A percentile compares a stretch with the other conserved stretches of the same genome.
These are phyloP conservation scores for Xylariomycetidae sp. DNA, from an alignment of 2,329 filamentous ascomycete species.

Conservation along the genomic window DNA sequence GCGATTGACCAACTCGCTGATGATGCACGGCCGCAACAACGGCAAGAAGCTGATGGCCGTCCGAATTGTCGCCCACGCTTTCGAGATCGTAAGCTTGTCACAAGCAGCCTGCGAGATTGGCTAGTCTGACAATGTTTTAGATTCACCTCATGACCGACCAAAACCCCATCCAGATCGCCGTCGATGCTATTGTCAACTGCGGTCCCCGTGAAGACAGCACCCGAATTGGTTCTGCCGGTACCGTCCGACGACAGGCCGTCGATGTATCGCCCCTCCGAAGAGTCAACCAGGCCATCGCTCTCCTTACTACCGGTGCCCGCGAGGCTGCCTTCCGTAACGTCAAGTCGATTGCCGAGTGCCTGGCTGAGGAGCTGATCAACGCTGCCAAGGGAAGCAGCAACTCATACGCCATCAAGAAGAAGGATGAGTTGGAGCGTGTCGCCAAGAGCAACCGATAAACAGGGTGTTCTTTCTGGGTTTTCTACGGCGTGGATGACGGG, in stretches of 20 bases:
- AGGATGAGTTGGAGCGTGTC: slow-evolving; percentile 99
- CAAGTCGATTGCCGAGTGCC: slow-evolving; percentile 99
- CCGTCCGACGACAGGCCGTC: slow-evolving; percentile 99
- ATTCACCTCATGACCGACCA: slow-evolving; percentile 99
- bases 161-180: slow-evolving; percentile 99
- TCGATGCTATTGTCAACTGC: slow-evolving; percentile 99
- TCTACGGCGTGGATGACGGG: slow-evolving; percentile 37
- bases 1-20: slow-evolving; percentile 99
- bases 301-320: slow-evolving; percentile 97
- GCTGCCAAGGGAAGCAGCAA: slow-evolving; percentile 99
- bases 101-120: slow-evolving; percentile 4
- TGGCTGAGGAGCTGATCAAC: slow-evolving; percentile 99
- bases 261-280: slow-evolving; percentile 99
- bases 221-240: slow-evolving; percentile 98
- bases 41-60: slow-evolving; percentile 99
- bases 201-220: slow-evolving; percentile 99
- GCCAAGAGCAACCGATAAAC: slow-evolving; percentile 99
- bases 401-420: slow-evolving; percentile 99
- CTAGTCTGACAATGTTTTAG: slow-evolving; percentile 48
- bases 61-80: slow-evolving; percentile 96
- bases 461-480: slow-evolving; percentile 30
- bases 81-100: slow-evolving; percentile 84
- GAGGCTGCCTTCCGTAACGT: slow-evolving; percentile 99
- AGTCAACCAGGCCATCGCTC: slow-evolving; percentile 99
- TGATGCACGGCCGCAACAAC: slow-evolving; percentile 99